Base-by-base conservation (phyloP, 164 flowering plant genomes). In the Dillenia suffruticosa region DNA sequence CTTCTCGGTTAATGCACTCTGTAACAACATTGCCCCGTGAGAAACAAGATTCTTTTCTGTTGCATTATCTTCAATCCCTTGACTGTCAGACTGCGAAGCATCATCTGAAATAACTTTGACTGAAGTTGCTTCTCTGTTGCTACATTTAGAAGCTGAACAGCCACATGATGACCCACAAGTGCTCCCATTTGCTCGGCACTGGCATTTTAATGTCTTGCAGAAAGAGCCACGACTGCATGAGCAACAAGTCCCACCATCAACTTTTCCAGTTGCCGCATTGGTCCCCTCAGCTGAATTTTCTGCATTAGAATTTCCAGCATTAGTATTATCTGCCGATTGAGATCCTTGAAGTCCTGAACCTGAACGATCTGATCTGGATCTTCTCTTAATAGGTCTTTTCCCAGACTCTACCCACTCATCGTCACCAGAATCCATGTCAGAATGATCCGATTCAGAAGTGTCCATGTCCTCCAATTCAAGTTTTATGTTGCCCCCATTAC, bases 391-490 rank as follows among this genome's bases (percentile, higher is more conserved):
- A 1, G 7, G 45, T 46, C 50, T 52, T 54, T 56, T 76, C 43
- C 51, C 72, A 3, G 91, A 69, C n/a, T 46, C 56, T 14, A 49
- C 70, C 92, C 86, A 89, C 8, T 83, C 89, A 44, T 64, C 68
- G 51, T 70, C 74, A 9, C 44, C 72, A 32, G 66, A 47, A 6
- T 75, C 79, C 51, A 43, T 12, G 56, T 73, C 76, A 16, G 89
- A 81, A 44, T 72, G 49, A 16, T 89, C 94, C 0, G 97, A 83
- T 10, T 87, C 94, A 57, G 98, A 87, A 43, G 76, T 86, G 63
- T 90, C 97, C 98, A 93, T 93, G 72, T 92, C 99, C 63, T 86
- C 97, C 48, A 81, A 54, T 51, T 75, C 74, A 8, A 32, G 40
- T 0, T 32, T 32, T 32, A 46, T 40, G 12, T 50, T 64, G 24